Evolutionary conservation across 371 early-diverging fungal species (phyloP).

Genomic region (Capniomyces stellatus): DNA sequence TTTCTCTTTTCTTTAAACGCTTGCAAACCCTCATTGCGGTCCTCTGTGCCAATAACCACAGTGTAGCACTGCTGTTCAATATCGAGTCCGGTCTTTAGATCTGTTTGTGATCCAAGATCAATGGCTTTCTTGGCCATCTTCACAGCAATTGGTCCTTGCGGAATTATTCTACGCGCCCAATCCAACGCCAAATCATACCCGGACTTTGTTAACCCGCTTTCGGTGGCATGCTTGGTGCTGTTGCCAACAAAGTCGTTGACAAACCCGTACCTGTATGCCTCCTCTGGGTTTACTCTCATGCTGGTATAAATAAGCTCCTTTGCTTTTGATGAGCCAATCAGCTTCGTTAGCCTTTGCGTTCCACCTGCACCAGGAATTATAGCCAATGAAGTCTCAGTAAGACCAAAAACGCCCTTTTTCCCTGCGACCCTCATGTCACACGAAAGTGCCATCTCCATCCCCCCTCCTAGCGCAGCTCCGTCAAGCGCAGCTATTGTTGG

Average conservation of each 20-base stretch:
- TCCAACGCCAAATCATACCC: conserved; percentile 57
- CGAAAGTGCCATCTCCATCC: conserved; percentile 80
- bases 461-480: conserved; percentile 91
- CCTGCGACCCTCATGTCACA: conserved; percentile 84
- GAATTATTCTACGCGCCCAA: conserved; percentile 62
- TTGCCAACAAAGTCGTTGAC: conserved; percentile 32
- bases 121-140: conserved; percentile 78
- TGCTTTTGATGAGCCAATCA: conserved; percentile 72
- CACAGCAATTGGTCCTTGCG: conserved; percentile 77
- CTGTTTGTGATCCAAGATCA: conserved; percentile 58
- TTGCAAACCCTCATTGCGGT: conserved; percentile 70
- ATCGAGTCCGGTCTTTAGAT: conserved; percentile 72
- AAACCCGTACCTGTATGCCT: conserved; percentile 48
- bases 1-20: conserved; percentile 47
- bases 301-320: conserved; percentile 89
- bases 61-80: conserved; percentile 92
- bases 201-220: conserved; percentile 4
- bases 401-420: conserved; percentile 57
- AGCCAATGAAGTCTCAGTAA: conserved; percentile 87
- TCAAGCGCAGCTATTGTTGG: conserved; percentile 93
- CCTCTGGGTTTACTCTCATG: conserved; percentile 36
- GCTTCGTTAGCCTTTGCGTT: conserved; percentile 73
- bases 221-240: conserved; percentile 1
- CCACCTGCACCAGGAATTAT: conserved; percentile 98
- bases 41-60: conserved; percentile 83